Evolutionary conservation across 1,284 basidiomycete genomes (phyloP), one percentile per base, ranked within the genome.

Genomic region (Malassezia globosa): DNA sequence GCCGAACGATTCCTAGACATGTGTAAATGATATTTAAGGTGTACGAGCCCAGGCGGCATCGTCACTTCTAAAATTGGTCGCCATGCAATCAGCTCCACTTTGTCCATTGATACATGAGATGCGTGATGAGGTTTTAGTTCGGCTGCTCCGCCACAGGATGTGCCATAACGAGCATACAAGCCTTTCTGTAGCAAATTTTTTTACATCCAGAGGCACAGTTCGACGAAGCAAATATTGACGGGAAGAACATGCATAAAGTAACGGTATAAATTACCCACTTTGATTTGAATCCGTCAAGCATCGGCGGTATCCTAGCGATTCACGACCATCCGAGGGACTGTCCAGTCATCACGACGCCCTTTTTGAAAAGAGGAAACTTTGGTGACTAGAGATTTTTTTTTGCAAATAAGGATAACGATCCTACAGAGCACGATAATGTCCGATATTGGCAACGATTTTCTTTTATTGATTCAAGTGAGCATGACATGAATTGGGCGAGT

Each of bases 381-480:
- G 65, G 64, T 13, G 48, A 56, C 21, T 42, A 56, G n/a, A n/a
- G n/a, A 10, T 59, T 65, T 33, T 51, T 55, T 14, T 68, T 69
- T 34, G 51, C 63, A 8, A 69, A 64, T 18, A 57, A 57, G 18
- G 66, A 69, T 39, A 69, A 66, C 66, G 61, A 63, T 16, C 64
- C 66, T 1, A 63, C 63, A 8, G 59, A 64, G 40, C 56, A 55
- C 7, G 60, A 67, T 36, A 65, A 68, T 40, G 42, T 65, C 27
- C 64, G 65, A 50, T 68, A 69, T 41, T 71, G 65, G 65, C 25
- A n/a, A n/a, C n/a, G n/a, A n/a, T n/a, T n/a, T n/a, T n/a, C n/a
- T n/a, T n/a, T n/a, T n/a, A n/a, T n/a, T n/a, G n/a, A n/a, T n/a
- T n/a, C n/a, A n/a, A n/a, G n/a, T n/a, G n/a, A n/a, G n/a, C n/a